A percentile compares a stretch with the other conserved stretches of the same genome.
Evolutionary conservation across 148 eudicot genomes (phyloP).

Genomic region (Hydrangea macrophylla): DNA sequence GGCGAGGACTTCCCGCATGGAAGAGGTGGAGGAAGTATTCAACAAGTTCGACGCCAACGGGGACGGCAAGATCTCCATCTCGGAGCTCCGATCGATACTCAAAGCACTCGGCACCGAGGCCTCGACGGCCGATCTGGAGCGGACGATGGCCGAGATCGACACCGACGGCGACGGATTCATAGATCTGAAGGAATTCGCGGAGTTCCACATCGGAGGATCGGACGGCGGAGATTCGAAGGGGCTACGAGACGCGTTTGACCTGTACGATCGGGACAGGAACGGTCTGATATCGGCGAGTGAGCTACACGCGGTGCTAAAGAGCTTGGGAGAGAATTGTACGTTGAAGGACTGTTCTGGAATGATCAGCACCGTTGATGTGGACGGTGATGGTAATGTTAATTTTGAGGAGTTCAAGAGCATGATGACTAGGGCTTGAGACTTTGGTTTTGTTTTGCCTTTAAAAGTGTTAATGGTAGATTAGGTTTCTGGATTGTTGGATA

Average conservation of each 20-base stretch:
- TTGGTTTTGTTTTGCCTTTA: too few species aligned
- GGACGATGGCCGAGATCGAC: too few species aligned
- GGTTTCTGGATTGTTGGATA: too few species aligned
- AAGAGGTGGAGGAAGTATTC: too few species aligned
- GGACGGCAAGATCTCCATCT: slow-evolving; percentile 54
- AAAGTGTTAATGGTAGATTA: too few species aligned
- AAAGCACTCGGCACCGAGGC: slow-evolving; percentile 55
- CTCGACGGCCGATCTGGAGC: slow-evolving; percentile 50
- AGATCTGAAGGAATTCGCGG: slow-evolving; percentile 57
- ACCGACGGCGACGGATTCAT: too few species aligned
- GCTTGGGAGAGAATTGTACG: slow-evolving; percentile 56
- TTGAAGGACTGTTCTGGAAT: slow-evolving; percentile 45
- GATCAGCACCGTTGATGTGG: slow-evolving; percentile 57
- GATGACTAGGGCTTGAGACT: too few species aligned
- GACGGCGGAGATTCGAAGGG: slow-evolving; percentile 43
- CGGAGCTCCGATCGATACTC: slow-evolving; percentile 46
- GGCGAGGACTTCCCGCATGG: too few species aligned
- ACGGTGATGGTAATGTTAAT: slow-evolving; percentile 67
- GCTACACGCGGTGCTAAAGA: slow-evolving; percentile 47
- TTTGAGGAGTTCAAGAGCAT: slow-evolving; percentile 81
- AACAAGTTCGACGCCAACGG: slow-evolving; percentile 76
- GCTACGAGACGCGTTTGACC: slow-evolving; percentile 51
- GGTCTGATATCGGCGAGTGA: slow-evolving; percentile 63
- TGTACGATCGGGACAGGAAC: slow-evolving; percentile 62
- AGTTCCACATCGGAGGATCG: slow-evolving; percentile 36